A percentile compares a stretch with the other conserved stretches of the same genome.
These are phyloP conservation scores for Pestalotiopsis sp. DNA, from an alignment of 2,329 filamentous ascomycete species.

Conservation along the genomic window DNA sequence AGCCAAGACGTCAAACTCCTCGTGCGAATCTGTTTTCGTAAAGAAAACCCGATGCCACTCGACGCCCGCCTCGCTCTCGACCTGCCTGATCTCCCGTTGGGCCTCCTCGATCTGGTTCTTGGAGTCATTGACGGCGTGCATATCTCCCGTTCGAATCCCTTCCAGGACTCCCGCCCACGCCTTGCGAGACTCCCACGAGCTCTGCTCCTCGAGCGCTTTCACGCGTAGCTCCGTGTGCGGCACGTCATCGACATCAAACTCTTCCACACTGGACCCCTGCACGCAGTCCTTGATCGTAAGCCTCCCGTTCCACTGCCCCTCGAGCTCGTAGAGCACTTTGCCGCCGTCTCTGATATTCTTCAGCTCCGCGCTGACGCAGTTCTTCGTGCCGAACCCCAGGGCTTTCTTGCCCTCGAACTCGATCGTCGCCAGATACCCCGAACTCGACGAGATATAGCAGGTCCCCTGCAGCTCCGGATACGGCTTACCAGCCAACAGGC, in stretches of 20 bases:
- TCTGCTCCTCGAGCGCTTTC: conserved; percentile 19
- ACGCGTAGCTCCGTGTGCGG: conserved; percentile 17
- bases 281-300: conserved; percentile 24
- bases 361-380: conserved; percentile 27
- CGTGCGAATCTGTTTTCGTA: conserved; percentile 5
- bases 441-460: conserved; percentile 30
- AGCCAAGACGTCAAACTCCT: conserved; percentile 24
- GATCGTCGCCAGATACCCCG: conserved; percentile 28
- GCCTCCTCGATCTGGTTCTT: conserved; percentile 27
- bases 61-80: conserved; percentile 17
- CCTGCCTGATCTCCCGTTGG: conserved; percentile 26
- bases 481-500: conserved; percentile 22
- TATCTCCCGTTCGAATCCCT: conserved; percentile 22
- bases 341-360: conserved; percentile 18
- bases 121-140: conserved; percentile 17
- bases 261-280: conserved; percentile 17
- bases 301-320: conserved; percentile 28
- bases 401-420: conserved; percentile 23
- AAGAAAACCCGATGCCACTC: conserved; percentile 30
- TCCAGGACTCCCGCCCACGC: conserved; percentile 24
- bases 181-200: conserved; percentile 27
- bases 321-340: conserved; percentile 29
- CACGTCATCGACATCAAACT: conserved; percentile 23
- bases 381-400: conserved; percentile 21
- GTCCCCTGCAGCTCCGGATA: conserved; percentile 30